Percentiles rank a stretch among this genome's conserved stretches.
These are phyloP conservation scores for Fusarium longipes DNA, from an alignment of 2,329 filamentous ascomycete genomes.

Conservation along the genomic window DNA sequence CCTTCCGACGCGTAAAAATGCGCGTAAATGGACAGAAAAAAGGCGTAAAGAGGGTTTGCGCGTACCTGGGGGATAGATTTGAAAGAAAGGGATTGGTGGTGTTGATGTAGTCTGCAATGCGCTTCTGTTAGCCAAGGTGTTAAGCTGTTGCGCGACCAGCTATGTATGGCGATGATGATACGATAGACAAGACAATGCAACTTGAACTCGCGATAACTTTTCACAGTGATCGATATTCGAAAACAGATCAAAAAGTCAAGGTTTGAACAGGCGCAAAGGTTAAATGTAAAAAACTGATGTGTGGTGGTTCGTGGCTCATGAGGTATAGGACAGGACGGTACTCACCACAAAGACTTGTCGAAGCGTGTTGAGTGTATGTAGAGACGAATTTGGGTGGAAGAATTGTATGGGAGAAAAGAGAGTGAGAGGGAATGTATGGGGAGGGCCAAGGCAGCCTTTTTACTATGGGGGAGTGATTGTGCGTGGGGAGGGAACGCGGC, in stretches of 20 bases:
- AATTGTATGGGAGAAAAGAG: constrained; percentile 72
- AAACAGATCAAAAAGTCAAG: constrained; percentile 30
- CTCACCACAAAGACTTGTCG: constrained; percentile 61
- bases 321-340: constrained; percentile 53
- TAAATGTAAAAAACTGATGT: constrained; percentile 53
- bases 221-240: constrained; percentile 34
- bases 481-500: constrained; percentile 52
- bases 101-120: constrained; percentile 46
- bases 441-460: constrained; percentile 68
- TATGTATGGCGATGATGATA: constrained; percentile 32
- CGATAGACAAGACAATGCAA: constrained; percentile 35
- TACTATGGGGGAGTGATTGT: constrained; percentile 74
- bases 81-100: constrained; percentile 21
- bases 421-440: constrained; percentile 66
- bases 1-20: constrained; percentile 32
- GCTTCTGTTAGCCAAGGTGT: constrained; percentile 45
- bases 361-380: constrained; percentile 57
- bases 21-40: constrained; percentile 29
- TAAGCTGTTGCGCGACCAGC: constrained; percentile 29
- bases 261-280: constrained; percentile 22
- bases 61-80: constrained; percentile 42
- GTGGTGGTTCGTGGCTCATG: constrained; percentile 47
- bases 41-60: constrained; percentile 15
- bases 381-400: constrained; percentile 63
- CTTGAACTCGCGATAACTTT: constrained; percentile 37